These are phyloP conservation scores for Sphenostylis stenocarpa DNA, from an alignment of 306 rosid genomes.

Conservation along the genomic window DNA sequence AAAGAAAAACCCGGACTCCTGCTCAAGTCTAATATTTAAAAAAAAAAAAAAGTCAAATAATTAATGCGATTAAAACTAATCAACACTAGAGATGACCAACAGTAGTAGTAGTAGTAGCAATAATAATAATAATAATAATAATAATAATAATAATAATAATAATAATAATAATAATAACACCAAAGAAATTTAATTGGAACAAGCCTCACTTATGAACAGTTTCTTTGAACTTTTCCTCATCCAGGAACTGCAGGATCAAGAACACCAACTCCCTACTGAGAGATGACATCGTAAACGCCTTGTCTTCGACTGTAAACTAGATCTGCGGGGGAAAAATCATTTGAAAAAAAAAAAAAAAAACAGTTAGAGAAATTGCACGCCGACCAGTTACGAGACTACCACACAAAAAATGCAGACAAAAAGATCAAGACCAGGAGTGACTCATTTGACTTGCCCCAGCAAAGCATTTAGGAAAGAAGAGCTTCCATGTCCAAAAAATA, in stretches of 20 bases:
- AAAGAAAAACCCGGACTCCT: constrained; percentile 98
- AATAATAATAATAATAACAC: constrained; percentile 13
- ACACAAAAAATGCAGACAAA: neutral
- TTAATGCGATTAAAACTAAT: constrained; percentile 26
- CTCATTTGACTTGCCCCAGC: constrained; percentile 33
- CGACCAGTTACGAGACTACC: constrained; percentile 28
- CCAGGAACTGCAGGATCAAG: constrained; percentile 97
- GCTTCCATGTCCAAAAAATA: constrained; percentile 30
- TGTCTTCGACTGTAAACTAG: constrained; percentile 56
- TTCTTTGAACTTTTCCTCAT: constrained; percentile 98
- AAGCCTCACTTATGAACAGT: constrained; percentile 93
- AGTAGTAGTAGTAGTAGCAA: too few species aligned
- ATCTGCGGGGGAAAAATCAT: constrained; percentile 57
- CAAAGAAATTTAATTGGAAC: constrained; percentile 31
- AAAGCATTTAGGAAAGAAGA: constrained; percentile 35
- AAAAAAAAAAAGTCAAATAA: constrained; percentile 11
- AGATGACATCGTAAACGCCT: constrained; percentile 74
- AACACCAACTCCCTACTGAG: constrained; percentile 98
- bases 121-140: constrained; percentile 8
- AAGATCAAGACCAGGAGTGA: constrained; percentile 40
- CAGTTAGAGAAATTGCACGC: constrained; percentile 7
- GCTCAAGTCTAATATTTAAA: constrained; percentile 66
- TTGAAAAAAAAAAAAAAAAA: neutral
- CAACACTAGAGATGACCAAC: too few species aligned
- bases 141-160: constrained; percentile 24